Evolutionary conservation across 805 yeast genomes (phyloP).

Genomic region (Wickerhamiella occidentalis): DNA sequence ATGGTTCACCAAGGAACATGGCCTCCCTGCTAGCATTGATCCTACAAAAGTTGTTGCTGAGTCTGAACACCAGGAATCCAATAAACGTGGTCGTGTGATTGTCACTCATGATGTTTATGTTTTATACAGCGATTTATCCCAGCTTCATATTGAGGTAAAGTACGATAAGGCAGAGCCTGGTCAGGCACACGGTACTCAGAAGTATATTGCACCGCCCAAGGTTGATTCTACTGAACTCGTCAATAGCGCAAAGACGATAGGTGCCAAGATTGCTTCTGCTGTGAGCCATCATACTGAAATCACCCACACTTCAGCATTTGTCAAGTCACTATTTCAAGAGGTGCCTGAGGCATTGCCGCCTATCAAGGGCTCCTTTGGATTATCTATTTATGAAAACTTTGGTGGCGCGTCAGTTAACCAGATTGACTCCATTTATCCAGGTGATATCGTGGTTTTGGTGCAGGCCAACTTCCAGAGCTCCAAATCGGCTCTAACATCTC

Average conservation of each 20-base stretch:
- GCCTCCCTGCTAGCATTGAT: slow-evolving; percentile 15
- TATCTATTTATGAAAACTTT: slow-evolving; percentile 47
- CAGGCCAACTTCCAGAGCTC: slow-evolving; percentile 64
- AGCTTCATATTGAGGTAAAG: slow-evolving; percentile 44
- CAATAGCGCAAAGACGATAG: slow-evolving; percentile 34
- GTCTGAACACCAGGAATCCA: slow-evolving; percentile 44
- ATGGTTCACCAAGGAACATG: slow-evolving; percentile 11
- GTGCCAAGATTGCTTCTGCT: slow-evolving; percentile 40
- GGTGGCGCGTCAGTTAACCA: slow-evolving; percentile 40
- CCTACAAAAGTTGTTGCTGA: slow-evolving; percentile 37
- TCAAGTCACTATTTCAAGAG: not conserved
- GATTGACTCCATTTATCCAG: slow-evolving; percentile 57
- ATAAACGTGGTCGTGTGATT: slow-evolving; percentile 44
- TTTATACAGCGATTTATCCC: slow-evolving; percentile 61
- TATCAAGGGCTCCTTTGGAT: slow-evolving; percentile 36
- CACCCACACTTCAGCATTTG: slow-evolving; percentile 5
- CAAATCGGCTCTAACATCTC: slow-evolving; percentile 28
- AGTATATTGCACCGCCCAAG: slow-evolving; percentile 6
- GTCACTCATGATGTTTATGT: slow-evolving; percentile 56
- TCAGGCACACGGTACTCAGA: slow-evolving; percentile 1
- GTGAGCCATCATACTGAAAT: slow-evolving; percentile 14
- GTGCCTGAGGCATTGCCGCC: slow-evolving; percentile 9
- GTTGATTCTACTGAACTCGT: slow-evolving; percentile 21
- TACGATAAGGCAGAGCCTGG: slow-evolving; percentile 31
- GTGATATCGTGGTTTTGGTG: slow-evolving; percentile 70